Base-by-base conservation (phyloP, 805 yeast species). In the Lipomyces spencermartinsiae region DNA sequence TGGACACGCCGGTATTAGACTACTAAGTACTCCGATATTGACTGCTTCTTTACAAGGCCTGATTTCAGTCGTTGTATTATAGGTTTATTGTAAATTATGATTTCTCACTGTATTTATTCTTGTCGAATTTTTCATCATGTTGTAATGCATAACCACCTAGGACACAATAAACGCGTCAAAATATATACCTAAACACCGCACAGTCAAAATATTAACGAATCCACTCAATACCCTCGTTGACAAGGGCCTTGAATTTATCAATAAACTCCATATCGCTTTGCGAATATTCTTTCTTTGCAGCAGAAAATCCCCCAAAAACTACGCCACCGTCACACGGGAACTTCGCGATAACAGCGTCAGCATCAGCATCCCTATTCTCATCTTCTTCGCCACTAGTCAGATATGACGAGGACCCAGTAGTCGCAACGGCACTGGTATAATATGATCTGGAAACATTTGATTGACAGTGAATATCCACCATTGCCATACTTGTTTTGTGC, bases 1-100 rank as follows among this genome's bases (percentile, higher is more conserved):
- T 68, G 31, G 68, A 65, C 10, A 35, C 46, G 29, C 61, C 60
- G 10, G 71, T 67, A 33, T 57, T 69, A 19, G 72, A 69, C 54
- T 68, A 68, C 22, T 68, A 59, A 56, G 16, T 25, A 31, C 22
- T 10, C 7, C 25, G 43, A 19, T 33, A 39, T 14, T 33, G 14
- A 16, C 39, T 53, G 63, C 29, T 22, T 29, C 8, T 61, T 12
- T 61, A 34, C 31, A 14, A 35, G n/a, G 35, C 39, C 37, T 58
- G 66, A 22, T 14, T 35, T 62, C 29, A 57, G 19, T 56, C 33
- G 57, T 51, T 25, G 29, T 61, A 16, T 19, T 61, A 14, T 34
- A 43, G 29, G 29, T 19, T 19, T 25, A 31, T 53, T 43, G 31
- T 49, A 57, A 56, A 53, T 29, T 58, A 62, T 46, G 12, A 56